Evolutionary conservation across 2,329 filamentous ascomycete genomes (phyloP).

Genomic region (Epichloe sylvatica): DNA sequence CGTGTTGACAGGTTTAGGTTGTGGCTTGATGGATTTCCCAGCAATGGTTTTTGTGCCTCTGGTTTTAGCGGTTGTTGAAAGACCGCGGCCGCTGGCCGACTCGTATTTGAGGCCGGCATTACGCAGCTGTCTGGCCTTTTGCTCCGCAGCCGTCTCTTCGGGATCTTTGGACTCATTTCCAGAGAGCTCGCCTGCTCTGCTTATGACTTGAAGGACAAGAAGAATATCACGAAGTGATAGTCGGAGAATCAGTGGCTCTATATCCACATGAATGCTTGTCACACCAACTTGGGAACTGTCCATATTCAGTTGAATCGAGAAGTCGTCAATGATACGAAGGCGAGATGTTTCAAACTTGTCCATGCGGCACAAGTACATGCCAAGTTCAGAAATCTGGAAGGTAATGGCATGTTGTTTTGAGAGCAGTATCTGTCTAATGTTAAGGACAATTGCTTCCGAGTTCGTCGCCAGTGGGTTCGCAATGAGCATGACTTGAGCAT

Average conservation of each 20-base stretch:
- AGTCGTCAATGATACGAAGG: slow-evolving; percentile 89
- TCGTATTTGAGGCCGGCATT: slow-evolving; percentile 37
- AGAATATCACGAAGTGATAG: slow-evolving; percentile 90
- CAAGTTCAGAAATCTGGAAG: slow-evolving; percentile 82
- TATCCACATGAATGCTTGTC: slow-evolving; percentile 70
- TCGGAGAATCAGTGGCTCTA: slow-evolving; percentile 82
- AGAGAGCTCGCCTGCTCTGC: slow-evolving; percentile 79
- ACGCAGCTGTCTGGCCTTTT: slow-evolving; percentile 42
- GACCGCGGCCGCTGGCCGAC: slow-evolving; percentile 41
- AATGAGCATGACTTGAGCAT: slow-evolving; percentile 91
- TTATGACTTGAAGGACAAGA: slow-evolving; percentile 81
- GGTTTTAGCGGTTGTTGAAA: slow-evolving; percentile 36
- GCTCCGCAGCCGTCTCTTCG: slow-evolving; percentile 28
- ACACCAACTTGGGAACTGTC: slow-evolving; percentile 51
- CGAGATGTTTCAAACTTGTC: slow-evolving; percentile 87
- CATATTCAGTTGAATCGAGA: slow-evolving; percentile 80
- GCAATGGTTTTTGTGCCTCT: slow-evolving; percentile 24
- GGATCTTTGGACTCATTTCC: slow-evolving; percentile 39
- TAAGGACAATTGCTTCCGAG: slow-evolving; percentile 90
- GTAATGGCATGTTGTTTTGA: slow-evolving; percentile 91
- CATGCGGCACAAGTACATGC: slow-evolving; percentile 98
- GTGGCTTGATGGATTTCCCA: slow-evolving; percentile 14
- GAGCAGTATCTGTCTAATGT: slow-evolving; percentile 82
- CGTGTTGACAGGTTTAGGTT: slow-evolving; percentile 7
- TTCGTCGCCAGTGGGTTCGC: slow-evolving; percentile 81